Conservation (phyloP, 2,329 filamentous ascomycete species). For the Diaporthe vaccinii region DNA sequence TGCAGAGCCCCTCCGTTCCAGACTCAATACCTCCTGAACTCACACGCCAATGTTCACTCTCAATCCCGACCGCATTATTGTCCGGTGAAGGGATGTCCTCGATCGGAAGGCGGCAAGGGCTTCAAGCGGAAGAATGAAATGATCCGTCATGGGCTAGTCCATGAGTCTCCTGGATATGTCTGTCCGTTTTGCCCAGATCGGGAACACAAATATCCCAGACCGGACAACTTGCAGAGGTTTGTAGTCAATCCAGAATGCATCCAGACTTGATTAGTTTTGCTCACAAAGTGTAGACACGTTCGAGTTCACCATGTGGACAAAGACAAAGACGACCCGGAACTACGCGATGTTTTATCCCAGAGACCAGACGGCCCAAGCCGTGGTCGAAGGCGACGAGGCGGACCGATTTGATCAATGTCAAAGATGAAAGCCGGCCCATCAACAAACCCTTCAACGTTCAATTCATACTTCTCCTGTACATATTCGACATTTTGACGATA, state of each 20-base stretch:
- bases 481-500: constrained; percentile 39
- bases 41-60: constrained; percentile 81
- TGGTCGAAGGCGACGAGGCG: constrained; percentile 79
- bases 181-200: constrained; percentile 96
- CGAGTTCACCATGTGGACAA: constrained; percentile 92
- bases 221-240: constrained; percentile 95
- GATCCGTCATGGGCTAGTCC: constrained; percentile 86
- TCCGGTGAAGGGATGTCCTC: constrained; percentile 71
- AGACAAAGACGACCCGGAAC: constrained; percentile 84
- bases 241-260: constrained; percentile 46
- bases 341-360: constrained; percentile 89
- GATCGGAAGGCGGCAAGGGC: constrained; percentile 74
- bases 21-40: constrained; percentile 83
- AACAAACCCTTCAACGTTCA: not conserved
- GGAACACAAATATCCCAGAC: constrained; percentile 93
- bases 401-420: constrained; percentile 47
- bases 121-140: constrained; percentile 82
- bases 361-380: constrained; percentile 86
- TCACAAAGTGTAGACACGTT: constrained; percentile 77
- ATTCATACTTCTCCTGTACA: constrained; percentile 32
- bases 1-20: constrained; percentile 82
- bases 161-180: constrained; percentile 93
- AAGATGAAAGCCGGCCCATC: not conserved
- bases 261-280: constrained; percentile 28
- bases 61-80: constrained; percentile 76